Evolutionary conservation across 2,329 filamentous ascomycete genomes (phyloP), one percentile per base, ranked within the genome.

Genomic region (Fonsecaea nubica): DNA sequence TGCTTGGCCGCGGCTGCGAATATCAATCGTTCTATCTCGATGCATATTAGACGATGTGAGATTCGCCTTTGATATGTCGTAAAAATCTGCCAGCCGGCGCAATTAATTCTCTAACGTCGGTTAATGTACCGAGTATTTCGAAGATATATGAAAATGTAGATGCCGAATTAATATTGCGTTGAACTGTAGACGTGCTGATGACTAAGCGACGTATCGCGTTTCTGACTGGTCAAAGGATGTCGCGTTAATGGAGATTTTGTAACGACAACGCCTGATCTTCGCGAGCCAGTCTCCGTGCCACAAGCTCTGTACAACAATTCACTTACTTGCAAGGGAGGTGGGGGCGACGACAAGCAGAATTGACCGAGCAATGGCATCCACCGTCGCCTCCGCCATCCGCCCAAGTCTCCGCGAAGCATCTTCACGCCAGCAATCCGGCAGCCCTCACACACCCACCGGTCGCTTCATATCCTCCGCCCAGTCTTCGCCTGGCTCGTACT

Each of bases 371-470:
- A 69, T 69, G 69, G 62, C 64, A 58, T 63, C 69, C 12, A 66
- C 67, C 52, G 62, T 68, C 56, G 68, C 70, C 56, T 71, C 68
- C 54, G 68, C 70, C 60, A 69, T 72, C 57, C 68, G 70, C 42
- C 66, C 70, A 32, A 58, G 64, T 30, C 55, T 72, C 2, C 70
- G 70, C 64, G 69, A 71, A 36, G 45, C 42, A 13, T 52, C 58
- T 6, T 61, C 58, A 52, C 63, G 69, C 25, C 69, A 69, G 53
- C 60, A 42, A 36, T 60, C 69, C 54, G 66, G 65, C 21, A 68
- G 82, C 65, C 89, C 89, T 57, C 86, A 87, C 71, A 92, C 85
- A 42, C 81, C 87, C 63, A 76, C 84, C 70, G 45, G 48, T 38
- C 81, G 86, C 69, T 76, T 81, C 74, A 78, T 86, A 72, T 76